Base-by-base conservation (phyloP, 257 asterid species). In the Ophiorrhiza pumila region DNA sequence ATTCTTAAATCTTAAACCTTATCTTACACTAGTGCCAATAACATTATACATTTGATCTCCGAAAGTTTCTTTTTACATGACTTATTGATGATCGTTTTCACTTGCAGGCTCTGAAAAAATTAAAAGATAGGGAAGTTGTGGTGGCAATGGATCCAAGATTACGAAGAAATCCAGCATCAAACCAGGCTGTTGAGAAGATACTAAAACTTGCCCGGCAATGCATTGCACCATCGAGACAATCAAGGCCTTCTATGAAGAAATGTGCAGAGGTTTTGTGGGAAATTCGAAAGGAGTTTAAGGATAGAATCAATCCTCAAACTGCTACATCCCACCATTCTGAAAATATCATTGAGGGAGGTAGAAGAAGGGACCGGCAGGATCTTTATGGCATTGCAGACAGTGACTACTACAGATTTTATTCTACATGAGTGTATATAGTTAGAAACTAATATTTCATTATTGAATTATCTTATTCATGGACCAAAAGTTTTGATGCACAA, bases 71-170 rank as follows among this genome's bases (percentile, higher is more conserved):
- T 47, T 42, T 45, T 45, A 4, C 13, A 4, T 12, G 45, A 14
- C n/a, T n/a, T n/a, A 2, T 46, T 65, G 47, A 47, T 3, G 7
- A 25, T 53, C 15, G n/a, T 41, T 11, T 69, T 69, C 39, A 15
- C 7, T 2, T 75, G 84, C 83, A 90, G 96, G 93, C 91, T 29
- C 25, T 88, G 74, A 77, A 74, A 71, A 87, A 68, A 71, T 63
- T 90, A n/a, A 82, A 69, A 72, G 74, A 68, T 1, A 85, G 83
- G 32, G 91, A 88, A 71, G 83, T 73, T 6, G 82, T 81, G 0
- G 68, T 87, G 60, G 90, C 81, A 39, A 85, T 90, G 95, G 96
- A 90, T 77, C 87, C 88, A 71, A 87, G 88, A 70, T 59, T 90
- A 66, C 71, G 71, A 59, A 81, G 91, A 73, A 86, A 72, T 72